Evolutionary conservation across 2,329 filamentous ascomycete species (phyloP).

Genomic region (Celoporthe dispersa): DNA sequence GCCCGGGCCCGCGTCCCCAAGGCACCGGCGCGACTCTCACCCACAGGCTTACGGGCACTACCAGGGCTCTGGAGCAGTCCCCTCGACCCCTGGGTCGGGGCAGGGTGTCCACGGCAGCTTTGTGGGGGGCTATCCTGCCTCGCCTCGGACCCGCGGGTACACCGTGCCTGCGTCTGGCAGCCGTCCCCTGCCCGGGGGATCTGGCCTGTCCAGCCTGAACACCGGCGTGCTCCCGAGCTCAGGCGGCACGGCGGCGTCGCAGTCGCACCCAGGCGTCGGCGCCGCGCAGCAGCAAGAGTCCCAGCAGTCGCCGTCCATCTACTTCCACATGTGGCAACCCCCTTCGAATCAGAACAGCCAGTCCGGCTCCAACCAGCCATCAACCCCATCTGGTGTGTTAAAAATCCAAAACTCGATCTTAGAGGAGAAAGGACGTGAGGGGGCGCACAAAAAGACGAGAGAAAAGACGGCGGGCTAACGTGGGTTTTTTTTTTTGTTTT

Average conservation of each 20-base stretch:
- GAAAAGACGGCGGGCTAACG: conserved; percentile 44
- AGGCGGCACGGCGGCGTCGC: conserved; percentile 42
- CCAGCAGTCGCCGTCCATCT: conserved; percentile 74
- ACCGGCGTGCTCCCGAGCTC: conserved; percentile 49
- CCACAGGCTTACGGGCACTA: conserved; percentile 49
- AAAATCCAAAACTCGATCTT: conserved; percentile 55
- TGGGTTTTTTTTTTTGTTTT: conserved; percentile 34
- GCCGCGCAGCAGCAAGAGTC: conserved; percentile 63
- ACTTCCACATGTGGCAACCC: conserved; percentile 93
- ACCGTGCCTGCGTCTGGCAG: conserved; percentile 48
- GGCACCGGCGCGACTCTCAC: conserved; percentile 58
- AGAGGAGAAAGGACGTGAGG: conserved; percentile 28
- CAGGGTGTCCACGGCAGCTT: conserved; percentile 47
- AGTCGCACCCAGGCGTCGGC: conserved; percentile 58
- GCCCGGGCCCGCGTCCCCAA: conserved; percentile 55
- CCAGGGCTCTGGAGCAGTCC: conserved; percentile 44
- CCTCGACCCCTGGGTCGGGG: conserved; percentile 49
- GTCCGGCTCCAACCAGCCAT: conserved; percentile 64
- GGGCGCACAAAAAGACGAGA: conserved; percentile 36
- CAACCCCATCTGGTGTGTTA: conserved; percentile 76
- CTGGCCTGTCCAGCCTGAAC: conserved; percentile 50
- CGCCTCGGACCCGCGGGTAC: conserved; percentile 54
- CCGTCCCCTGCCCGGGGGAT: conserved; percentile 41
- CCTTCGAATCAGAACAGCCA: conserved; percentile 67
- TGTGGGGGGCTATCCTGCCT: conserved; percentile 49